Base-by-base conservation (phyloP, 768 basidiomycete genomes). In the Neoboletus magnificus region DNA sequence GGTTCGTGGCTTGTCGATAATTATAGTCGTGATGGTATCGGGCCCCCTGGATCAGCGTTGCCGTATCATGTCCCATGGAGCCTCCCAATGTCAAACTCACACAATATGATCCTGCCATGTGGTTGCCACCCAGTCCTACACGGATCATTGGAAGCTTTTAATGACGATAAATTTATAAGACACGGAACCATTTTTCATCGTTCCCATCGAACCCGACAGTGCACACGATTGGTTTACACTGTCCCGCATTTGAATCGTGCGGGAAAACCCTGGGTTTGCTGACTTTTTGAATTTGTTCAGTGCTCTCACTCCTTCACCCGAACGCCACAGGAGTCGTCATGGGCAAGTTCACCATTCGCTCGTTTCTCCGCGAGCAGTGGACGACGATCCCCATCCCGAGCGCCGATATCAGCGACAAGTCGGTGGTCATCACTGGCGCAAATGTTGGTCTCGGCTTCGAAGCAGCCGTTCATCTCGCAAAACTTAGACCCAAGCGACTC, bases 381-480 rank as follows among this genome's bases (percentile, higher is more conserved):
- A 68, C 56, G 29, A 33, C 50, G 32, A 52, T 72, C 23, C 71
- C 67, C 15, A 15, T 60, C n/a, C 48, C 66, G 29, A 59, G 52
- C 6, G 42, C 65, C 10, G 54, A 69, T 20, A 46, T 60, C 40
- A 54, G 57, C 37, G 54, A 64, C 51, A 62, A 71, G 54, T 60
- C 65, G 11, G 53, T 71, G 13, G 42, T 71, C 8, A 47, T 71
- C 35, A 57, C 58, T 0, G 65, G 67, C 16, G 52, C 70, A 32
- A 69, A 70, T 50, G 59, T 67, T n/a, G 70, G 68, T 20, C 67
- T 67, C 10, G 68, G 68, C n/a, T 59, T 67, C 11, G 70, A 71
- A 57, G 65, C 66, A 15, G 69, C 62, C n/a, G 42, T 66, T 22
- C 64, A 57, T 23, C 41, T 69, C 13, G 62, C 64, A n/a, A 68